Evolutionary conservation across 2,329 filamentous ascomycete species (phyloP), one percentile per base, ranked within the genome.

Genomic region (Colletotrichum sp.): DNA sequence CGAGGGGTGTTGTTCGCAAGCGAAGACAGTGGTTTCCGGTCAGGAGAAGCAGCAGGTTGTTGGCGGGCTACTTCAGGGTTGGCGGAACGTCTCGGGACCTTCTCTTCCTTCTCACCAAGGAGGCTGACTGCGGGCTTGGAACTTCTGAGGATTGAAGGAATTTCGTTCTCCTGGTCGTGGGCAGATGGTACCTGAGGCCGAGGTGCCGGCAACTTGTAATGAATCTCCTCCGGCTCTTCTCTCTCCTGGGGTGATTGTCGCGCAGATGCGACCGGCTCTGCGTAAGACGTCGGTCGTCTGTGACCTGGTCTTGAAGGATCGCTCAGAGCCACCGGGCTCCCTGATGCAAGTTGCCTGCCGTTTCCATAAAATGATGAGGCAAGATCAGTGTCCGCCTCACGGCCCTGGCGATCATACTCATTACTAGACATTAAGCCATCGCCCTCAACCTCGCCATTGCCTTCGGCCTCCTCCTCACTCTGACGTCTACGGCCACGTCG

Each of bases 111-210:
- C 30, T 93, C 91, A 22, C 91, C 80, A 36, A 92, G 80, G 58
- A 87, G 87, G 71, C 90, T 88, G 13, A 87, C 86, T 13, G 90
- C 86, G 2, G 91, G 86, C 80, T 93, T 94, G 55, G 89, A 80
- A 85, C 85, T 90, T 82, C 91, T 93, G 83, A 95, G 93, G 0
- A 91, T 93, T 30, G 93, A 91, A 5, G 93, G 93, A 5, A 91
- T 89, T 76, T 97, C 92, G 81, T 98, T 98, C 83, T 98, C 96
- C 82, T 98, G 95, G 79, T 98, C 95, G 76, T 93, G 89, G 5
- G 86, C 85, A 2, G 93, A 90, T 22, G 93, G 91, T 62, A 94
- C 82, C 66, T 90, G 87, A 10, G 89, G 84, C 22, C 91, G 89
- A 43, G 89, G 85, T 15, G 88, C 87, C 61, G 91, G 90, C 16